Percentiles rank a stretch among this genome's conserved stretches.
phyloP scores from a whole-genome alignment of 495 filamentous ascomycete genomes.

The Halenospora varia region DNA sequence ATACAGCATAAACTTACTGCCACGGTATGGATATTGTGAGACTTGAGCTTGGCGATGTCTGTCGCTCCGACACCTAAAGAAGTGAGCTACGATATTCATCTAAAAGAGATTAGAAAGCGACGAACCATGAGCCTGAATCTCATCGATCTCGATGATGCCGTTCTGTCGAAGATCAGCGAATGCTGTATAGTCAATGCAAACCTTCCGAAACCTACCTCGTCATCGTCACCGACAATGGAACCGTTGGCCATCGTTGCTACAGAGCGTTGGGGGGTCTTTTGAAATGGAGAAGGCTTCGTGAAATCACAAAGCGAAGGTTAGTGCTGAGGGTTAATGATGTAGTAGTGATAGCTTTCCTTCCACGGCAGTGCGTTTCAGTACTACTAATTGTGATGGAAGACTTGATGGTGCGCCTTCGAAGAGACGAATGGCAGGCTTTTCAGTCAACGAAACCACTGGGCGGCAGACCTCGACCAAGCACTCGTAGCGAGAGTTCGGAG shows the following conservation, averaged over 20 bases:
- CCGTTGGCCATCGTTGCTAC: not conserved
- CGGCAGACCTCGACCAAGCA: too few species aligned
- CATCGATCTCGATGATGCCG: slow-evolving; percentile 65
- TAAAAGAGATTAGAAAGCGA: slow-evolving; percentile 41
- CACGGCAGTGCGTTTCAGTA: too few species aligned
- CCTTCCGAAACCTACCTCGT: slow-evolving; percentile 9
- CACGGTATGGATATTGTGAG: slow-evolving; percentile 66
- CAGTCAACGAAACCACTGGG: too few species aligned
- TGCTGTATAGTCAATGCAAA: not conserved
- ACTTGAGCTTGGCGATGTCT: slow-evolving; percentile 73
- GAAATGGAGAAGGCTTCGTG: not conserved
- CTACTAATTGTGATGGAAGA: too few species aligned
- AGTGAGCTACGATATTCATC: slow-evolving; percentile 11
- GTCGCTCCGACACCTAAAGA: slow-evolving; percentile 62
- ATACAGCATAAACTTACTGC: slow-evolving; percentile 42
- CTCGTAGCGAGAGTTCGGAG: too few species aligned
- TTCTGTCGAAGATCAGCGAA: slow-evolving; percentile 5
- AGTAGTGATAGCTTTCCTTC: not conserved
- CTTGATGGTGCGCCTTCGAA: too few species aligned
- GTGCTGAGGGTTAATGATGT: not conserved
- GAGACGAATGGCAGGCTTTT: too few species aligned
- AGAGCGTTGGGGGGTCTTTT: not conserved
- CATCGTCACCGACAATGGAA: slow-evolving; percentile 19
- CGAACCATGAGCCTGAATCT: slow-evolving; percentile 67
- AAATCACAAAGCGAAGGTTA: not conserved